phyloP scores from a whole-genome alignment of 495 filamentous ascomycete species.

The Trichoderma asperelloides region DNA sequence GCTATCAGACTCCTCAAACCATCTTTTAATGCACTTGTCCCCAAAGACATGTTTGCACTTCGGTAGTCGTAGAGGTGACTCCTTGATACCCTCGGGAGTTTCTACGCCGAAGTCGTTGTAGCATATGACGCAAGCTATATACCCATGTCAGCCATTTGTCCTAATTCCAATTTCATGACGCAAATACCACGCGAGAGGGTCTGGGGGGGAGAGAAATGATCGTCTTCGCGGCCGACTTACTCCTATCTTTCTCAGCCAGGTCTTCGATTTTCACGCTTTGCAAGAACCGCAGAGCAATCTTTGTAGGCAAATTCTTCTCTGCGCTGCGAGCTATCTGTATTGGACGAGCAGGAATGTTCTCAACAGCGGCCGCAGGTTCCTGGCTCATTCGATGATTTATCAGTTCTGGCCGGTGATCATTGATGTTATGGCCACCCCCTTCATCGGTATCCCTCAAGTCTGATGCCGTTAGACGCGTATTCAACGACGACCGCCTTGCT shows the following conservation, averaged over 20 bases:
- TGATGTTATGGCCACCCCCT: background rate
- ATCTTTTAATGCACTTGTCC: conserved; percentile 51
- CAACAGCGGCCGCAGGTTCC: background rate
- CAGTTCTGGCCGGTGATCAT: background rate
- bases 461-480: background rate
- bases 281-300: conserved; percentile 34
- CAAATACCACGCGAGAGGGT: background rate
- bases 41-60: conserved; percentile 53
- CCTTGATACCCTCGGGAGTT: conserved; percentile 43
- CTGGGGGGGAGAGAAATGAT: background rate
- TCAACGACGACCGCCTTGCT: background rate
- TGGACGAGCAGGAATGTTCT: conserved; percentile 2
- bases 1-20: conserved; percentile 49
- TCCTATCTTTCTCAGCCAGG: conserved; percentile 35
- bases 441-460: background rate
- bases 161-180: too few relatives aligned
- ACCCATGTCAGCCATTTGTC: background rate
- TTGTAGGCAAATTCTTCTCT: conserved; percentile 41
- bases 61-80: conserved; percentile 42
- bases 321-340: too few relatives aligned
- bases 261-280: conserved; percentile 32
- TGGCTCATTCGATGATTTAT: background rate
- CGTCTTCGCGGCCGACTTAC: conserved; percentile 23
- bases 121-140: conserved; percentile 46
- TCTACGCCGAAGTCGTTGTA: conserved; percentile 46